Conservation (phyloP, 495 filamentous ascomycete genomes). For the Hapsidospora chrysogenum region DNA sequence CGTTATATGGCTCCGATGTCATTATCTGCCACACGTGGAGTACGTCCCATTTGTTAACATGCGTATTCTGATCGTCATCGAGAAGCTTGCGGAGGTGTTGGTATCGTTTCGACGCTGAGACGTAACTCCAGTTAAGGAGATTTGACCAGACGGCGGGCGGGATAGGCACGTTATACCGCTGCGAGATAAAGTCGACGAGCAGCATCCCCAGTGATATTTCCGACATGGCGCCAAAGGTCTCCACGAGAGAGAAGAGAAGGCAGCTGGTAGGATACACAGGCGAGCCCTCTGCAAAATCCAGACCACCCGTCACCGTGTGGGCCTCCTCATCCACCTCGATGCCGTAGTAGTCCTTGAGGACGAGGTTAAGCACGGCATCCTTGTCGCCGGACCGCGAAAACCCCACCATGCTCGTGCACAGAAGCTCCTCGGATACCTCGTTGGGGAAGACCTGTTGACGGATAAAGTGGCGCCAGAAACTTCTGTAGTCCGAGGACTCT, state of each 20-base stretch:
- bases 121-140: constrained; percentile 19
- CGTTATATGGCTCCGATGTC: constrained; percentile 12
- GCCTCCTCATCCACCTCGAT: neutral
- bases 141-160: constrained; percentile 13
- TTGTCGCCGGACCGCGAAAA: constrained; percentile 10
- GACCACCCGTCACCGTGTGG: constrained; percentile 1
- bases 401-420: constrained; percentile 14
- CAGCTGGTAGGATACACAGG: constrained; percentile 11
- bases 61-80: constrained; percentile 7
- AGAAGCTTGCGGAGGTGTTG: constrained; percentile 12
- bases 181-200: constrained; percentile 14
- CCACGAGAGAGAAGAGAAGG: constrained; percentile 17
- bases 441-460: constrained; percentile 4
- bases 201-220: constrained; percentile 14
- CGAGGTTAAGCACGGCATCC: constrained; percentile 7
- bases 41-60: constrained; percentile 6
- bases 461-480: constrained; percentile 1
- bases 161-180: constrained; percentile 11
- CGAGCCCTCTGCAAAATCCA: neutral
- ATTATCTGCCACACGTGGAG: constrained; percentile 17
- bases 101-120: constrained; percentile 10
- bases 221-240: constrained; percentile 16
- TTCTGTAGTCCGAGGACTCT: neutral
- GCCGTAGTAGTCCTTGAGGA: constrained; percentile 7
- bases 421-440: constrained; percentile 15